Conservation (phyloP, 2,329 filamentous ascomycete species). For the Trichoderma guizhouense region DNA sequence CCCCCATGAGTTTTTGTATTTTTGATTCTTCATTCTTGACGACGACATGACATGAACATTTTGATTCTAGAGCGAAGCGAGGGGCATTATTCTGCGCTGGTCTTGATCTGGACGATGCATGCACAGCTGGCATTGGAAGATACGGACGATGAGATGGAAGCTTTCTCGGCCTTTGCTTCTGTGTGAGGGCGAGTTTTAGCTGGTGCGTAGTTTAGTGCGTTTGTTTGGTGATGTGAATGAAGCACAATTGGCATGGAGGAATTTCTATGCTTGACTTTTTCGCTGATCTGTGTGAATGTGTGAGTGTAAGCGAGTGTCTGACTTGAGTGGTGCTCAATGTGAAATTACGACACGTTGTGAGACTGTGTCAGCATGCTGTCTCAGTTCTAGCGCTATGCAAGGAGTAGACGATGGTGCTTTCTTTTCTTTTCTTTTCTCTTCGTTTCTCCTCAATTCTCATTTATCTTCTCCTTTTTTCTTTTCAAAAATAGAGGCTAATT, state of each 20-base stretch:
- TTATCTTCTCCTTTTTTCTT: not conserved
- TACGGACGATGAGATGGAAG: not conserved
- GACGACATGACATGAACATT: conserved; percentile 24
- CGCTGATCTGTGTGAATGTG: not conserved
- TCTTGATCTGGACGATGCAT: conserved; percentile 9
- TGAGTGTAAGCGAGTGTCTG: not conserved
- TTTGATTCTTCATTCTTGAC: conserved; percentile 17
- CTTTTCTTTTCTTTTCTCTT: not conserved
- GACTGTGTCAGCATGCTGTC: not conserved
- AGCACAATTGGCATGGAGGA: not conserved
- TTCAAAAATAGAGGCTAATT: not conserved
- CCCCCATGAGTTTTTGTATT: conserved; percentile 5
- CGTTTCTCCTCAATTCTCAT: accelerated
- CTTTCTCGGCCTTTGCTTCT: not conserved
- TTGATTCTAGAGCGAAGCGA: conserved; percentile 22
- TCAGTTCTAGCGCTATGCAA: not conserved
- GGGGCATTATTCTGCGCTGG: conserved; percentile 5
- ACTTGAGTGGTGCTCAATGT: not conserved
- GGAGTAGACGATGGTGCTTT: not conserved
- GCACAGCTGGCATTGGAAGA: conserved; percentile 10
- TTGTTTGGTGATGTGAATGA: conserved; percentile 1
- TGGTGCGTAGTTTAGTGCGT: not conserved
- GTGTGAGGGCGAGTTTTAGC: not conserved
- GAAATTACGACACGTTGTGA: not conserved
- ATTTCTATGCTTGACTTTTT: not conserved